Percentiles rank a stretch among this genome's conserved stretches.
phyloP scores from a whole-genome alignment of 768 basidiomycete species.

The Filobasidium floriforme region DNA sequence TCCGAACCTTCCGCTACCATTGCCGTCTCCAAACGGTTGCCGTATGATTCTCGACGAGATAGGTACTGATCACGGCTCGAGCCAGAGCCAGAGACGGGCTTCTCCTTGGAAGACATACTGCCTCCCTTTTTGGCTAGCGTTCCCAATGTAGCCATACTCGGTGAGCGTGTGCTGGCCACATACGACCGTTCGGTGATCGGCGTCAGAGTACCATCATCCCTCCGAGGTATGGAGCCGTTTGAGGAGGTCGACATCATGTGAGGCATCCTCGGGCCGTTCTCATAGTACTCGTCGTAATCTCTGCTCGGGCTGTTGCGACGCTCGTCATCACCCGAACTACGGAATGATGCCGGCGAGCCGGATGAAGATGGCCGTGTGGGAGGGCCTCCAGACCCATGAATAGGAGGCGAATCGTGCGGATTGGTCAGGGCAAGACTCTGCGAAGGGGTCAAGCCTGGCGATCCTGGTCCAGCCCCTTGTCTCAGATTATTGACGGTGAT shows the following conservation, averaged over 20 bases:
- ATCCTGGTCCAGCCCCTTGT: background rate
- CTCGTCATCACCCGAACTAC: background rate
- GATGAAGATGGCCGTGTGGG: background rate
- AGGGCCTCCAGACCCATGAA: background rate
- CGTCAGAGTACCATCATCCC: conserved; percentile 47
- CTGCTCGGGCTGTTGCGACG: background rate
- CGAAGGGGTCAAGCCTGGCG: background rate
- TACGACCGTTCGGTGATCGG: conserved; percentile 59
- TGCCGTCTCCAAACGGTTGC: conserved; percentile 13
- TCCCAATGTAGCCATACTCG: conserved; percentile 31
- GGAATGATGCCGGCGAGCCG: background rate
- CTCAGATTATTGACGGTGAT: conserved; percentile 1
- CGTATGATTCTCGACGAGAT: conserved; percentile 10
- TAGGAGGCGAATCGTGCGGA: background rate
- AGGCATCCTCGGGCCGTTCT: background rate
- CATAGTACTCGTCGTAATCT: background rate
- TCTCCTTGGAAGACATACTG: conserved; percentile 16
- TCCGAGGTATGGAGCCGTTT: conserved; percentile 6
- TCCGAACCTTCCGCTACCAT: conserved; percentile 14
- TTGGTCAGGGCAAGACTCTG: background rate
- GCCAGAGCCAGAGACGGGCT: conserved; percentile 14
- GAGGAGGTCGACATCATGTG: background rate
- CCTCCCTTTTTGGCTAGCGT: conserved; percentile 15
- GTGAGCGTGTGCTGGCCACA: conserved; percentile 32
- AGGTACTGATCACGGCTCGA: conserved; percentile 11